phyloP scores from a whole-genome alignment of 495 filamentous ascomycete species.

The Alectoria sarmentosa region DNA sequence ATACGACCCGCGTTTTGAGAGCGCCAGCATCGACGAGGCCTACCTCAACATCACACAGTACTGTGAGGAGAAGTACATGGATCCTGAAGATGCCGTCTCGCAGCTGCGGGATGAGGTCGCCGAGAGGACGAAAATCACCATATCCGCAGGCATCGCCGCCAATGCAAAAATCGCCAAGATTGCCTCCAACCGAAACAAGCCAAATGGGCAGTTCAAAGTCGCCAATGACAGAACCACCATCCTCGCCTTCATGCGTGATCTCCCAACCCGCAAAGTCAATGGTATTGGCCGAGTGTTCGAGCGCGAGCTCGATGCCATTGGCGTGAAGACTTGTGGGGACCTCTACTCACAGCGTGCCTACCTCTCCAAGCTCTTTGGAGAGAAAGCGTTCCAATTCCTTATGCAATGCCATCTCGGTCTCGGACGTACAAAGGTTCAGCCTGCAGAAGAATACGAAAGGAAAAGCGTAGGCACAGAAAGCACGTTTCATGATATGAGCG shows the following conservation, averaged over 20 bases:
- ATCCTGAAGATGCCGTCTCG: conserved; percentile 63
- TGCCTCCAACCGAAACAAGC: conserved; percentile 89
- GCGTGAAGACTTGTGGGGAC: conserved; percentile 84
- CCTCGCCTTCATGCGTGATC: conserved; percentile 74
- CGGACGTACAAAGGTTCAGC: conserved; percentile 80
- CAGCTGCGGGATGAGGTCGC: conserved; percentile 72
- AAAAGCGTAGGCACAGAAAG: conserved; percentile 93
- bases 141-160: conserved; percentile 90
- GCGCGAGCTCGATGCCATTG: conserved; percentile 81
- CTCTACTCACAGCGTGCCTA: conserved; percentile 70
- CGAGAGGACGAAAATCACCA: conserved; percentile 72
- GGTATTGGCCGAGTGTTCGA: conserved; percentile 92
- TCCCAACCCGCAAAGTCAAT: conserved; percentile 86
- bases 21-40: conserved; percentile 90
- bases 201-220: conserved; percentile 83
- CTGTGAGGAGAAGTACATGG: conserved; percentile 58
- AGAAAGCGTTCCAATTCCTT: conserved; percentile 85
- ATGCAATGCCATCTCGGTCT: conserved; percentile 79
- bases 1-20: conserved; percentile 89
- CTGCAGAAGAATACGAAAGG: conserved; percentile 81
- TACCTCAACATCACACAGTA: conserved; percentile 95
- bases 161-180: conserved; percentile 96
- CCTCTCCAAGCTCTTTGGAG: conserved; percentile 72
- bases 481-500: conserved; percentile 78
- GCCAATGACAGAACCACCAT: conserved; percentile 63